Evolutionary conservation across 345 rosid genomes (phyloP), one percentile per base, ranked within the genome.

Genomic region (Hibiscus tridactylites): DNA sequence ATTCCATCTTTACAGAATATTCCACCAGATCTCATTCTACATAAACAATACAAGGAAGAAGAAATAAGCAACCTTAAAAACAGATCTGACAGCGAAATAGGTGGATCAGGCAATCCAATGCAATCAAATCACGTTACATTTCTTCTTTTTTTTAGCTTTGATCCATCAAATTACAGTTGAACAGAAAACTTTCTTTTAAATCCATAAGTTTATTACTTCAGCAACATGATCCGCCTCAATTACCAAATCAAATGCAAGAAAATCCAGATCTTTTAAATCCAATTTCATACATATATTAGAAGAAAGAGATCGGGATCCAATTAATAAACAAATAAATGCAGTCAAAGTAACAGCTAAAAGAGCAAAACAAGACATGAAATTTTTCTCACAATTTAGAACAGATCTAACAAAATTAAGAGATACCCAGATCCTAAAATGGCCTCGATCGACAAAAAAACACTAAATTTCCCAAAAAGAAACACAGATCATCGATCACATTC

Each of bases 1-100:
- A 24, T 59, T 59, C 62, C 5, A 57, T 10, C 81, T 90, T 26
- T 24, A 59, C 3, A 54, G 59, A 54, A 59, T 13, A 59, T 59
- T 26, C 62, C 62, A 59, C n/a, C 37, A 4, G 16, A 26, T 59
- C 62, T 26, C 35, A 26, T 26, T 59, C 6, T 59, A 26, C 9
- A 59, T 59, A 59, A 26, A 59, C 9, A 13, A 21, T 17, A 54
- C 1, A 60, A 12, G 31, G 6, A 74, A 58, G 72, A 13, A 10
- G 29, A 69, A 39, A 67, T 42, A 42, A 42, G 46, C 64, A 29
- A 29, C 17, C 64, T 60, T 15, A 31, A 61, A 58, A 31, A 16
- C 61, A 57, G 61, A 24, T 57, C 61, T 57, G 31, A 10, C 15
- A 57, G 2, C 61, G 50, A 47, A 47, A 57, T 21, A 9, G 61